Percentiles rank a stretch among this genome's conserved stretches.
Evolutionary conservation across 192 early-diverging fungal genomes (phyloP).

Genomic region (Podila horticola): DNA sequence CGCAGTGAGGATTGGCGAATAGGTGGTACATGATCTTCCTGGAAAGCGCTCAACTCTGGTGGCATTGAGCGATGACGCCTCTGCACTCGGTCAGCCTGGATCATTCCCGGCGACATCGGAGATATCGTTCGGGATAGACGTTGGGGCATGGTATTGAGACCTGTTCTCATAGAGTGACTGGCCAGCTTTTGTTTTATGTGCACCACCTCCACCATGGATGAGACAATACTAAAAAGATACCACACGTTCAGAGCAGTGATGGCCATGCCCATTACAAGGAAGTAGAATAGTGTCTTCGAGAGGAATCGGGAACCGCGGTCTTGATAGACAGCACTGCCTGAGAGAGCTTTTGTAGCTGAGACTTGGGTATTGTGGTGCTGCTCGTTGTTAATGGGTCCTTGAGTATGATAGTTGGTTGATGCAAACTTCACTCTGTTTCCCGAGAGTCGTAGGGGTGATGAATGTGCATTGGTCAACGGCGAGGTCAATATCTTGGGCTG

Average conservation of each 20-base stretch:
- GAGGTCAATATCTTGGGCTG: neutral
- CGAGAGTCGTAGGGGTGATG: neutral
- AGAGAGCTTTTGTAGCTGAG: neutral
- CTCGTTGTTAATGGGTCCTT: neutral
- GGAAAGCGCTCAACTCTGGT: neutral
- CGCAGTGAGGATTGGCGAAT: neutral
- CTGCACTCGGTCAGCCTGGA: too few relatives aligned
- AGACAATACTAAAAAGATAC: conserved; percentile 14
- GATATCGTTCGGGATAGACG: neutral
- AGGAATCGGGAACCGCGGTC: neutral
- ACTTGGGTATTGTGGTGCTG: neutral
- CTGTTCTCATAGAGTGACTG: neutral
- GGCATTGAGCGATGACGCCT: too few relatives aligned
- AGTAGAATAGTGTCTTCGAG: neutral
- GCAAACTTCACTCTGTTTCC: conserved; percentile 3
- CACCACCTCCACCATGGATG: conserved; percentile 13
- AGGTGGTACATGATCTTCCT: neutral
- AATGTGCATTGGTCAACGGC: neutral
- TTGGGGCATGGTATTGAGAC: neutral
- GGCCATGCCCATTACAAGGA: conserved; percentile 1
- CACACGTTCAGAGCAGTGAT: conserved; percentile 22
- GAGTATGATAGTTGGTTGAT: neutral
- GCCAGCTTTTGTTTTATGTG: neutral
- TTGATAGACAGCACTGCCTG: neutral
- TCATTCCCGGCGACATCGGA: neutral